A percentile compares a stretch with the other conserved stretches of the same genome.
These are phyloP conservation scores for Globisporangium perplexum DNA, from an alignment of 352 stramenopile species.

Conservation along the genomic window DNA sequence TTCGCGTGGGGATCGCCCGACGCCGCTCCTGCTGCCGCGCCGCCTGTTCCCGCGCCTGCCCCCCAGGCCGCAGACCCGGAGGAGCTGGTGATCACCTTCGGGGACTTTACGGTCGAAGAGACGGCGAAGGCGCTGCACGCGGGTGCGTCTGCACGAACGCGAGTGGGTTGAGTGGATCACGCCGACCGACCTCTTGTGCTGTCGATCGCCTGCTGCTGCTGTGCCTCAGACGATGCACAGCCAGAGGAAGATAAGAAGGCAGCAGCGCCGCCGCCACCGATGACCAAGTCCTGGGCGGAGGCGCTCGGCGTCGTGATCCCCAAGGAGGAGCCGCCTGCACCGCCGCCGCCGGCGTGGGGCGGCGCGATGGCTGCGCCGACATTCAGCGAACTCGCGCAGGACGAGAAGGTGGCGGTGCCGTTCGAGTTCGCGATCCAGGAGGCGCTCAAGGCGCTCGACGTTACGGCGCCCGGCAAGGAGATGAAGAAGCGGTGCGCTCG, in stretches of 20 bases:
- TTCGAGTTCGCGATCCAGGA: constrained; percentile 72
- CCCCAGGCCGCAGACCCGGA: constrained; percentile 2
- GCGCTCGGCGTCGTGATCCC: constrained; percentile 33
- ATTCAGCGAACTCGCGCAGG: background rate
- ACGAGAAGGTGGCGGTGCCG: constrained; percentile 15
- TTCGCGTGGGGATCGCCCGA: constrained; percentile 9
- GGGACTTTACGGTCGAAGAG: constrained; percentile 75
- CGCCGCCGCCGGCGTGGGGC: constrained; percentile 25
- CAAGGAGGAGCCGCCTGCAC: constrained; percentile 8
- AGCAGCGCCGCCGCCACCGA: constrained; percentile 4
- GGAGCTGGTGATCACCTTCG: constrained; percentile 55
- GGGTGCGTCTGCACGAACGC: constrained; percentile 27
- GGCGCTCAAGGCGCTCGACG: constrained; percentile 43
- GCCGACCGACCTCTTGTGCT: background rate
- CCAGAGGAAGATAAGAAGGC: background rate
- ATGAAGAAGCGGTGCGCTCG: constrained; percentile 70
- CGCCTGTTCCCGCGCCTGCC: background rate
- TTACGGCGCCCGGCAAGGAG: constrained; percentile 59
- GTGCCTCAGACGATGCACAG: background rate
- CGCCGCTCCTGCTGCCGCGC: background rate
- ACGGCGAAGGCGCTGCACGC: constrained; percentile 37
- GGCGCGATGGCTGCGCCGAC: constrained; percentile 11
- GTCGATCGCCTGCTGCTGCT: background rate
- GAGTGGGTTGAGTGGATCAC: constrained; percentile 9
- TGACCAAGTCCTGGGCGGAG: constrained; percentile 57